A percentile compares a stretch with the other conserved stretches of the same genome.
Conservation (phyloP, 176 grass and related monocot genomes). For the Metroxylon sagu region DNA sequence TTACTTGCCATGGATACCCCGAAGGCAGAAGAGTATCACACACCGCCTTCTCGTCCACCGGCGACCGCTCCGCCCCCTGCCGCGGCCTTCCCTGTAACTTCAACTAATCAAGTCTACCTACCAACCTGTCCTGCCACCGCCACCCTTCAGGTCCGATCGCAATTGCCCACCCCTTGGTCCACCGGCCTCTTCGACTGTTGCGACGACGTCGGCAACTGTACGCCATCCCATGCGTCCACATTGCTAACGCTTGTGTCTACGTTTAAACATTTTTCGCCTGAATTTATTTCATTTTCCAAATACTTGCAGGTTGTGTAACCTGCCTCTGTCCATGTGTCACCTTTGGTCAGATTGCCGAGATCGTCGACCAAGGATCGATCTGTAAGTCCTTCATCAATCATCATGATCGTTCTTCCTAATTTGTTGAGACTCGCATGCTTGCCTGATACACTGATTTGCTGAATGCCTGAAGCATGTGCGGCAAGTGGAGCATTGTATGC, state of each 20-base stretch:
- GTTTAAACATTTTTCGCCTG: not conserved
- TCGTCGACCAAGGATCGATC: constrained; percentile 44
- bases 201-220: constrained; percentile 36
- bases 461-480: constrained; percentile 29
- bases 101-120: too few relatives aligned
- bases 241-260: not conserved
- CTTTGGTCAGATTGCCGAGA: constrained; percentile 40
- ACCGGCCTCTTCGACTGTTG: constrained; percentile 34
- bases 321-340: constrained; percentile 61
- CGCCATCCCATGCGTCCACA: not conserved
- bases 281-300: not conserved
- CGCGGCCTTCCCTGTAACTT: too few relatives aligned
- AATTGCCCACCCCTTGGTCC: constrained; percentile 18
- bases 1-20: too few relatives aligned
- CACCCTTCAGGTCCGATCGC: not conserved
- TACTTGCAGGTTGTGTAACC: constrained; percentile 41
- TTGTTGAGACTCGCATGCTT: too few relatives aligned
- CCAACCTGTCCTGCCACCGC: too few relatives aligned
- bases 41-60: too few relatives aligned
- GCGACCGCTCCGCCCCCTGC: too few relatives aligned
- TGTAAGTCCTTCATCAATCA: constrained; percentile 9
- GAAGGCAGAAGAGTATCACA: too few relatives aligned
- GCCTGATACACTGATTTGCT: too few relatives aligned
- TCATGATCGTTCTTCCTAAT: too few relatives aligned
- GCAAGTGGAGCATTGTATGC: constrained; percentile 34